These are phyloP conservation scores for Torulaspora microellipsoides DNA, from an alignment of 805 yeast species.

Conservation along the genomic window DNA sequence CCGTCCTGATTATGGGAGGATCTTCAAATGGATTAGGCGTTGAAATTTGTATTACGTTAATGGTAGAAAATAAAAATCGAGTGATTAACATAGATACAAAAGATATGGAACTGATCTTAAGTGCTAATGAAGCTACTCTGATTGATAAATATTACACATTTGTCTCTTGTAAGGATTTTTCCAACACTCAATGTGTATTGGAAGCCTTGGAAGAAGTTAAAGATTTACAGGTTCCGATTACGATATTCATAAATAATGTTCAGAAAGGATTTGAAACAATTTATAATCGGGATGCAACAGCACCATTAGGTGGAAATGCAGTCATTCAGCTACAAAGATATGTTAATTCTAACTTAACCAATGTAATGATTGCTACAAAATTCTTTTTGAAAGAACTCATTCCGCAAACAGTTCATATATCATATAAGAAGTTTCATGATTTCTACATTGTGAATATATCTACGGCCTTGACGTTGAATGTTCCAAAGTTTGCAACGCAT, in stretches of 20 bases:
- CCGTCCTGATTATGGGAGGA: conserved; percentile 23
- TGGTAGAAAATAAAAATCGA: conserved; percentile 2
- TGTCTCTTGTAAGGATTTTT: conserved; percentile 12
- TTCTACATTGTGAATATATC: conserved; percentile 21
- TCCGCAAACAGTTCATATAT: conserved; percentile 7
- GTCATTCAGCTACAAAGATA: conserved; percentile 11
- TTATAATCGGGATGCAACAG: neutral
- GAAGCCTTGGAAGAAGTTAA: conserved; percentile 9
- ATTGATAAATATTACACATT: conserved; percentile 5
- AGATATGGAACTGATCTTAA: conserved; percentile 2
- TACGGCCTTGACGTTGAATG: conserved; percentile 3
- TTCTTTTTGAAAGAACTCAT: conserved; percentile 14
- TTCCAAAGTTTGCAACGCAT: conserved; percentile 4
- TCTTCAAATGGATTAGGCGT: conserved; percentile 18
- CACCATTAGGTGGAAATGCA: conserved; percentile 3
- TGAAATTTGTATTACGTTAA: conserved; percentile 11
- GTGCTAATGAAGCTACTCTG: conserved; percentile 1
- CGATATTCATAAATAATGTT: conserved; percentile 22
- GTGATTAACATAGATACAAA: conserved; percentile 19
- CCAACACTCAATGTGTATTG: conserved; percentile 3
- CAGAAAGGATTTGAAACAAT: conserved; percentile 14
- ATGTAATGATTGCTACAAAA: conserved; percentile 22
- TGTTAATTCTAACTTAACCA: conserved; percentile 18
- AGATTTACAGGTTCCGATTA: conserved; percentile 3
- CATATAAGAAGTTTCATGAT: neutral